phyloP scores from a whole-genome alignment of 805 yeast species.

The Schwanniomyces polymorphus region DNA sequence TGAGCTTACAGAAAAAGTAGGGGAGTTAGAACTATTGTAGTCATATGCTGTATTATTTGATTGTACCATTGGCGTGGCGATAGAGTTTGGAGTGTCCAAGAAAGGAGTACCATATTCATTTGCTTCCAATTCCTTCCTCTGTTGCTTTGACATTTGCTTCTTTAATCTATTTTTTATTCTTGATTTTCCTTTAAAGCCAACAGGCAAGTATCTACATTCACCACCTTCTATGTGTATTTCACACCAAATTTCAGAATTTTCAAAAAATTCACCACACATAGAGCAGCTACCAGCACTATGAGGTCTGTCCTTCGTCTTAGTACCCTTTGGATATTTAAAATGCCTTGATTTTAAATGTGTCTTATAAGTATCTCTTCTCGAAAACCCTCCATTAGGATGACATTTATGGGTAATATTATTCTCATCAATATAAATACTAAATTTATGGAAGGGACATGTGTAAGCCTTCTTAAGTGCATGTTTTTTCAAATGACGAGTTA shows the following conservation, averaged over 20 bases:
- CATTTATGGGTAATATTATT: conserved; percentile 45
- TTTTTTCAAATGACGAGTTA: conserved; percentile 56
- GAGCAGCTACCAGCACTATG: conserved; percentile 51
- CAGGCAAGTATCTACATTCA: conserved; percentile 45
- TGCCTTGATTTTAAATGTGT: conserved; percentile 59
- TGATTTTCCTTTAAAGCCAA: conserved; percentile 45
- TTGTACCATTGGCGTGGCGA: conserved; percentile 7
- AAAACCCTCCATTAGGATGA: conserved; percentile 59
- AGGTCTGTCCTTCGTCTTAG: conserved; percentile 45
- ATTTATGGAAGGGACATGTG: conserved; percentile 51
- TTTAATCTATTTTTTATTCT: conserved; percentile 42
- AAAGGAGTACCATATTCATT: conserved; percentile 7
- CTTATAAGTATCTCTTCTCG: conserved; percentile 59
- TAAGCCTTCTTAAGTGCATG: conserved; percentile 53
- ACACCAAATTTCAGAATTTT: conserved; percentile 52
- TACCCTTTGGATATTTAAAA: conserved; percentile 57
- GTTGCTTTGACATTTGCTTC: conserved; percentile 30
- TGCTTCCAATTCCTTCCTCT: conserved; percentile 7
- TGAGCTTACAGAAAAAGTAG: conserved; percentile 9
- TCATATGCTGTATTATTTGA: conserved; percentile 2
- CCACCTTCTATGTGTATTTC: conserved; percentile 51
- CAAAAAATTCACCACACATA: conserved; percentile 52
- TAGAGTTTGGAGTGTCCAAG: conserved; percentile 8
- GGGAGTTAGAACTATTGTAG: conserved; percentile 9
- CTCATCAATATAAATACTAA: conserved; percentile 36